These are phyloP conservation scores for Metarhizium humberi DNA, from an alignment of 2,329 filamentous ascomycete species.

Conservation along the genomic window DNA sequence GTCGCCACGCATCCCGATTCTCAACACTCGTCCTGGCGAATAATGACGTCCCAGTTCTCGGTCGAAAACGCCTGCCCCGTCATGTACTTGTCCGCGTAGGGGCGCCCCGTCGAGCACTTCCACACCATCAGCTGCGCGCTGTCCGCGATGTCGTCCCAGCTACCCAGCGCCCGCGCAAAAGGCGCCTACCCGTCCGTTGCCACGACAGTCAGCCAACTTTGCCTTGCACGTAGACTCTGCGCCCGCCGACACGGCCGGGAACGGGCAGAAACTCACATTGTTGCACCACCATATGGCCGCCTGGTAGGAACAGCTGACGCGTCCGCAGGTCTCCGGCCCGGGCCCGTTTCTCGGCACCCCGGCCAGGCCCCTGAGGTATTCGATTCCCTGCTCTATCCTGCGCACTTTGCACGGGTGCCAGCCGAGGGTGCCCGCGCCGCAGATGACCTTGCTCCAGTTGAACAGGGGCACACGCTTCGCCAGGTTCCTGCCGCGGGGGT, in stretches of 20 bases:
- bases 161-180: neutral
- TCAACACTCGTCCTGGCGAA: neutral
- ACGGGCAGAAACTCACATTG: neutral
- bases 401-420: neutral
- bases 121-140: neutral
- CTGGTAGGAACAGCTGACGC: neutral
- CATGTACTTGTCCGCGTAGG: neutral
- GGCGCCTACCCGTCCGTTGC: neutral
- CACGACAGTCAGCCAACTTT: neutral
- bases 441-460: neutral
- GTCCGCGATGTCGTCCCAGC: neutral
- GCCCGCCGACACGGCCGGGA: no score
- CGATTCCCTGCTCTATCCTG: neutral
- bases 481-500: neutral
- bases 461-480: neutral
- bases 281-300: neutral
- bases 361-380: neutral
- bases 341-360: neutral
- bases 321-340: neutral
- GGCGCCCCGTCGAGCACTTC: neutral
- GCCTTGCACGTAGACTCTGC: no score
- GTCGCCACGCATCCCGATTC: no score
- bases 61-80: neutral
- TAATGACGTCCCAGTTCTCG: neutral
- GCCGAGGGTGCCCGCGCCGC: neutral